phyloP scores from a whole-genome alignment of 148 eudicot genomes.

The Heliamphora exappendiculata region DNA sequence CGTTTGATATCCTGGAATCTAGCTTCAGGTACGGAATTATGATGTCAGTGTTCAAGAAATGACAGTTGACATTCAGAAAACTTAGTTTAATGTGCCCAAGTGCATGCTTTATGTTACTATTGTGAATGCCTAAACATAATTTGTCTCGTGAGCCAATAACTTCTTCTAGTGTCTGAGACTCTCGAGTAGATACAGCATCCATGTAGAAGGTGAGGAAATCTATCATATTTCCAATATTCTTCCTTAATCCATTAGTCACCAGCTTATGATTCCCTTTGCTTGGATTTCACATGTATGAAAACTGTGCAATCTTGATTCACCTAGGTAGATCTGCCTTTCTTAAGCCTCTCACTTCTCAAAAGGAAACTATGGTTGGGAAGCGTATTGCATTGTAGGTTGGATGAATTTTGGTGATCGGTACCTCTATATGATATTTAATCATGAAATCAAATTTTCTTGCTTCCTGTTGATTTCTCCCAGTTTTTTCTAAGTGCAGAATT shows the following conservation, averaged over 20 bases:
- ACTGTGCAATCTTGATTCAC: not conserved
- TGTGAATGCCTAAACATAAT: constrained; percentile 4
- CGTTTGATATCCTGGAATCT: not conserved
- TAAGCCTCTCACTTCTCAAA: not conserved
- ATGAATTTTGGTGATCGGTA: not conserved
- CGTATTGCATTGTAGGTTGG: not conserved
- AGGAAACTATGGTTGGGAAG: not conserved
- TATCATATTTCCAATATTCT: not conserved
- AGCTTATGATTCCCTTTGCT: not conserved
- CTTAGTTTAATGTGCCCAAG: not conserved
- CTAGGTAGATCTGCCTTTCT: not conserved
- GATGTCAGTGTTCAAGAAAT: not conserved
- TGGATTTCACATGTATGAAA: not conserved
- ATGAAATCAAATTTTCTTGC: not conserved
- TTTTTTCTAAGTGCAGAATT: not conserved
- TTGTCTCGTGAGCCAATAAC: not conserved
- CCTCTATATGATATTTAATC: not conserved
- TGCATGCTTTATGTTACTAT: not conserved
- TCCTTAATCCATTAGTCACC: not conserved
- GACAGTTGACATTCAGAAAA: not conserved
- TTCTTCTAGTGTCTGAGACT: not conserved
- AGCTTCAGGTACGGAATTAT: not conserved
- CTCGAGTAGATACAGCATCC: not conserved
- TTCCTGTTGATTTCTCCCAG: not conserved
- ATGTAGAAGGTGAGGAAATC: not conserved